phyloP scores from a whole-genome alignment of 2,329 filamentous ascomycete genomes.

The Ophiostoma sp. region DNA sequence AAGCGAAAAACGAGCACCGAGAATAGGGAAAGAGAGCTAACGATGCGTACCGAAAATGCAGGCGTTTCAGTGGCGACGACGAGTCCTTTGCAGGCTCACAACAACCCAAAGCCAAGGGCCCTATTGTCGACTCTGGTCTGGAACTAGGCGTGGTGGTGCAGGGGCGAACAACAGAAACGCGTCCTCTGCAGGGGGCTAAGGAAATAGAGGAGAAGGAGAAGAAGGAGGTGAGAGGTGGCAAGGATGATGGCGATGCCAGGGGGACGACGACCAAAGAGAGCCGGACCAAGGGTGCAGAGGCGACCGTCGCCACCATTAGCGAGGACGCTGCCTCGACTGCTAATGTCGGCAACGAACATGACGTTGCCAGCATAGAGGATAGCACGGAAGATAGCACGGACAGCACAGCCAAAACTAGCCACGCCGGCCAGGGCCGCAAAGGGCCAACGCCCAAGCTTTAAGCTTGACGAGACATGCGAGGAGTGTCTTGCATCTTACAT shows the following conservation, averaged over 20 bases:
- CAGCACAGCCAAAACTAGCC: neutral
- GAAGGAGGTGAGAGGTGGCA: neutral
- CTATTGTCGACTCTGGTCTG: conserved; percentile 25
- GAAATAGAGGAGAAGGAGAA: neutral
- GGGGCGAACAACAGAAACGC: conserved; percentile 15
- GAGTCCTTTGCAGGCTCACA: conserved; percentile 24
- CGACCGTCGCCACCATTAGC: too few species aligned
- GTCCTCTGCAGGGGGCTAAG: conserved; percentile 1
- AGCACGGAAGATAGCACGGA: neutral
- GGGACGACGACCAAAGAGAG: neutral
- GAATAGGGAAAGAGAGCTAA: neutral
- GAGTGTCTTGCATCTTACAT: neutral
- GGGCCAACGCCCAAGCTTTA: conserved; percentile 5
- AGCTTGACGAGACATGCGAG: neutral
- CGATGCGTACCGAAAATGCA: conserved; percentile 7
- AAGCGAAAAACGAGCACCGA: too few species aligned
- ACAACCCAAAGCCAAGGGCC: conserved; percentile 5
- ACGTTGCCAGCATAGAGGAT: neutral
- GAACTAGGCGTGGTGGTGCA: conserved; percentile 26
- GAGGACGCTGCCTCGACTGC: too few species aligned
- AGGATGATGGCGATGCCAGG: neutral
- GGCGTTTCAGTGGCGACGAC: conserved; percentile 29
- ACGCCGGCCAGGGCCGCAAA: conserved; percentile 3
- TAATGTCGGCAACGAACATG: too few species aligned
- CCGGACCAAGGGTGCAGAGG: too few species aligned